Conservation (phyloP, 495 filamentous ascomycete species). For the Penicillium longicatenatum region DNA sequence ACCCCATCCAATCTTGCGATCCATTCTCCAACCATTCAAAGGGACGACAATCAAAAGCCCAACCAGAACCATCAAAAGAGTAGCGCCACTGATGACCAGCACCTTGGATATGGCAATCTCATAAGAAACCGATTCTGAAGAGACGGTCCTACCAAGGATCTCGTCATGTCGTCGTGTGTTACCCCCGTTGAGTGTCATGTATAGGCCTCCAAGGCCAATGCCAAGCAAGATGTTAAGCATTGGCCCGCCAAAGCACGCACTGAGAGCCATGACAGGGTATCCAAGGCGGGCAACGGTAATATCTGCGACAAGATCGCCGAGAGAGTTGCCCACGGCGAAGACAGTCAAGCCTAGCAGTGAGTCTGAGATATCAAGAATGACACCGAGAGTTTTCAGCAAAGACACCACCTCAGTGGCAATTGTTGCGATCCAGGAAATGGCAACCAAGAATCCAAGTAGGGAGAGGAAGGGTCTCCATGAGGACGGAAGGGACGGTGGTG, state of each 20-base stretch:
- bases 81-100: conserved; percentile 77
- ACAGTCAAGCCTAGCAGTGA: conserved; percentile 94
- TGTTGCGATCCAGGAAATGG: conserved; percentile 93
- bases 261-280: conserved; percentile 95
- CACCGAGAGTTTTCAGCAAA: conserved; percentile 89
- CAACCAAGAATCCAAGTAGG: conserved; percentile 87
- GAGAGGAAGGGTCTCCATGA: conserved; percentile 74
- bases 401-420: conserved; percentile 96
- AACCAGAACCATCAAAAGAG: conserved; percentile 77
- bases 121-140: conserved; percentile 46
- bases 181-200: conserved; percentile 64
- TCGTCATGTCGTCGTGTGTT: conserved; percentile 21
- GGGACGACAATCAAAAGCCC: conserved; percentile 81
- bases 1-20: conserved; percentile 76
- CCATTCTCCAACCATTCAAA: conserved; percentile 88
- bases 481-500: conserved; percentile 49
- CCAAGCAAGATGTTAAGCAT: conserved; percentile 98
- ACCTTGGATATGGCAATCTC: conserved; percentile 81
- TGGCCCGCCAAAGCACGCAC: conserved; percentile 93
- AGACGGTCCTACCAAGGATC: conserved; percentile 4
- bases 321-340: conserved; percentile 94
- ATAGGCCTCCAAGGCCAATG: conserved; percentile 84
- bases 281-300: conserved; percentile 91
- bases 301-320: conserved; percentile 93
- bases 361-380: conserved; percentile 91